A percentile compares a stretch with the other conserved stretches of the same genome.
Conservation (phyloP, 441 rosid species). For the Pelargonium citronellum region DNA sequence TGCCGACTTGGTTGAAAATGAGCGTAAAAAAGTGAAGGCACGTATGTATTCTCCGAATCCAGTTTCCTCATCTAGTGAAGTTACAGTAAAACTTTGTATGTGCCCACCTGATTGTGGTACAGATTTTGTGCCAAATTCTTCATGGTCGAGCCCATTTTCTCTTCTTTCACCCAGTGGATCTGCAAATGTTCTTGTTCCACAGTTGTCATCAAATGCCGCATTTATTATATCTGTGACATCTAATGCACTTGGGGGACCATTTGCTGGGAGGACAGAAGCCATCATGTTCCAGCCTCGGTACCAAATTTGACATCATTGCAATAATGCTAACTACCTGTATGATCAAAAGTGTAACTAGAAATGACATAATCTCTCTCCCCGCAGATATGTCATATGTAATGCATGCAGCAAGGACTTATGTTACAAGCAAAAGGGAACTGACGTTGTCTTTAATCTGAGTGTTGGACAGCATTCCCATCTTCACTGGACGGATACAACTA, state of each 20-base stretch:
- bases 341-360: not conserved
- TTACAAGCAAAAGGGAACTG: conserved; percentile 89
- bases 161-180: conserved; percentile 86
- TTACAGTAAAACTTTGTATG: conserved; percentile 53
- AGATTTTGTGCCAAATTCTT: conserved; percentile 36
- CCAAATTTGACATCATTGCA: conserved; percentile 14
- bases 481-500: conserved; percentile 74
- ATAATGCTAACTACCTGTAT: conserved; percentile 9
- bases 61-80: conserved; percentile 45
- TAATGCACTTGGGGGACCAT: conserved; percentile 56
- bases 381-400: conserved; percentile 85
- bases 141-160: conserved; percentile 79
- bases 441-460: conserved; percentile 54
- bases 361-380: conserved; percentile 18
- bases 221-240: conserved; percentile 72
- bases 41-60: conserved; percentile 69
- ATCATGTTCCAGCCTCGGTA: conserved; percentile 93
- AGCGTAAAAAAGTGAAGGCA: conserved; percentile 53
- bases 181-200: conserved; percentile 65
- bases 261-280: conserved; percentile 73
- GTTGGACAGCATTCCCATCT: conserved; percentile 80
- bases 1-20: conserved; percentile 36
- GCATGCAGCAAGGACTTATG: conserved; percentile 78
- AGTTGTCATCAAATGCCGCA: conserved; percentile 57
- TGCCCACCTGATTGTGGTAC: conserved; percentile 38